phyloP scores from a whole-genome alignment of 208 protist genomes.

The Leishmania tropica region DNA sequence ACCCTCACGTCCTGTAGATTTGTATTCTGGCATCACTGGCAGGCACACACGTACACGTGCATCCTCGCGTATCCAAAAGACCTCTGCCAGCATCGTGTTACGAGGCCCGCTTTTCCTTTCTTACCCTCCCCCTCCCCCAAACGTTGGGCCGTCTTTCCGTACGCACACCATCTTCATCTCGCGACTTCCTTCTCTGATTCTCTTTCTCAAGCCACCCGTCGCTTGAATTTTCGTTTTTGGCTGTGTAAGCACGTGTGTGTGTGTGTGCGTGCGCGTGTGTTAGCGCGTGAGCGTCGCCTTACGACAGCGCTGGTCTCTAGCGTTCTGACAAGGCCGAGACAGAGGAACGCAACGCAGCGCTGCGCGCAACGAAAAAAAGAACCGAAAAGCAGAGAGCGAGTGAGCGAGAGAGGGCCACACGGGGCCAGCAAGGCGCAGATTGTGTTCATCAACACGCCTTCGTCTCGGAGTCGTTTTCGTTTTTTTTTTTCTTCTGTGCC shows the following conservation, averaged over 20 bases:
- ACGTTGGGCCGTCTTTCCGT: too few relatives aligned
- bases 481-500: neutral
- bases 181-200: neutral
- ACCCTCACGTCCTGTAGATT: conserved; percentile 2
- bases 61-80: neutral
- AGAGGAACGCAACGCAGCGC: neutral
- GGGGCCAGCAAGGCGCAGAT: neutral
- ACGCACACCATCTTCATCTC: too few relatives aligned
- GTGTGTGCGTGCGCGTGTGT: too few relatives aligned
- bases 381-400: neutral
- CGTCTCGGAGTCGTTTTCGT: neutral
- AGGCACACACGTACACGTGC: neutral
- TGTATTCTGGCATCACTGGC: neutral
- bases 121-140: neutral
- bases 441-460: neutral
- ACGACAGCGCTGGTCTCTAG: neutral
- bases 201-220: neutral
- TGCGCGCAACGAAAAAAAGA: too few relatives aligned
- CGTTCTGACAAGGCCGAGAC: neutral
- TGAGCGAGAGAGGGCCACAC: neutral
- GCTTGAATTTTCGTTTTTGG: neutral
- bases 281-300: too few relatives aligned
- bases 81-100: neutral
- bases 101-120: neutral
- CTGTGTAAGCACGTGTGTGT: neutral